Evolutionary conservation across 2,329 filamentous ascomycete species (phyloP).

Genomic region (Colletotrichum endophyticum): DNA sequence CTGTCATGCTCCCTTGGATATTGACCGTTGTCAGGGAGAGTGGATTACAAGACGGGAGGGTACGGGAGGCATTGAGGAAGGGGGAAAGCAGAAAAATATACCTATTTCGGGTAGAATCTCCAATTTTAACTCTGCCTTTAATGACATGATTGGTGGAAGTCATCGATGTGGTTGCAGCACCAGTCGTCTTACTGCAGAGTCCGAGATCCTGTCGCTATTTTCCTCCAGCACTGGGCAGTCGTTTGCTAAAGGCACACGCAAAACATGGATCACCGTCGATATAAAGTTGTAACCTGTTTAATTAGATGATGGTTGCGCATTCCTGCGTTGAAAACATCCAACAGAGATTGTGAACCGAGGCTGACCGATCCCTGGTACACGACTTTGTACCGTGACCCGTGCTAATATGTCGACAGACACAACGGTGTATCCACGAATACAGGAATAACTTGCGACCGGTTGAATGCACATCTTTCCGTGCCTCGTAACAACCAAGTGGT

Average conservation of each 20-base stretch:
- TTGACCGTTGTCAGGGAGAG: neutral
- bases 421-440: neutral
- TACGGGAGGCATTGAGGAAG: neutral
- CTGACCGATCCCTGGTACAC: neutral
- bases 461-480: neutral
- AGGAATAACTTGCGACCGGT: neutral
- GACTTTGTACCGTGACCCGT: neutral
- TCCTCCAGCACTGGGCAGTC: neutral
- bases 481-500: neutral
- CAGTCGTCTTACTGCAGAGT: neutral
- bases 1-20: neutral
- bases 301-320: neutral
- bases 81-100: neutral
- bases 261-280: neutral
- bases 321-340: neutral
- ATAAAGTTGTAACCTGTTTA: neutral
- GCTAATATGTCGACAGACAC: neutral
- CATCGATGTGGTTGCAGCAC: neutral
- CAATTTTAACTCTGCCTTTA: neutral
- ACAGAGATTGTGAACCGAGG: neutral
- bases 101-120: neutral
- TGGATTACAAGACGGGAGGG: neutral
- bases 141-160: neutral
- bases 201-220: neutral
- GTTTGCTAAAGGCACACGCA: neutral